phyloP scores from a whole-genome alignment of 1,284 basidiomycete species.

The Coniferiporia weirii region DNA sequence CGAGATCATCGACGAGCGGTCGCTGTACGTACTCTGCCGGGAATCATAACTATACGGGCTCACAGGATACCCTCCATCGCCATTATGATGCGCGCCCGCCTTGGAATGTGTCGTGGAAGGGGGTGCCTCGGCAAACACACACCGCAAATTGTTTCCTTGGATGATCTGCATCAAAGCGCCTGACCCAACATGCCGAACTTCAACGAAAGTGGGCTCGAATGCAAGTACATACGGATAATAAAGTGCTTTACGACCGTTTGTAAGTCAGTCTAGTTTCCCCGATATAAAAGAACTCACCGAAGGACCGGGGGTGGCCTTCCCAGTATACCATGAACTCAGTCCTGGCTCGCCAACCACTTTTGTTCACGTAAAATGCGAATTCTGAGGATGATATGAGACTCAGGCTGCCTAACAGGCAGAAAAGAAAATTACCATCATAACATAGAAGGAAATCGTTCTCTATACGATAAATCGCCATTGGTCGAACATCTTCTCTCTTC shows the following conservation, averaged over 20 bases:
- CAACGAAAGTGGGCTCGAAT: constrained; percentile 95
- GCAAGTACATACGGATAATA: constrained; percentile 97
- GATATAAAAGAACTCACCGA: constrained; percentile 56
- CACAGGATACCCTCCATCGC: constrained; percentile 30
- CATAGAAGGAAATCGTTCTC: constrained; percentile 97
- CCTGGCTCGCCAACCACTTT: constrained; percentile 88
- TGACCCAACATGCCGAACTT: constrained; percentile 94
- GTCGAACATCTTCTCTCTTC: constrained; percentile 83
- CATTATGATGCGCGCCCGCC: constrained; percentile 24
- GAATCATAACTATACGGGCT: constrained; percentile 23
- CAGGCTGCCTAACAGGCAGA: constrained; percentile 17
- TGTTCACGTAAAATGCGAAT: constrained; percentile 98
- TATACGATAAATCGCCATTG: constrained; percentile 96
- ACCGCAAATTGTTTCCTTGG: constrained; percentile 83
- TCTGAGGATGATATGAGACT: constrained; percentile 44
- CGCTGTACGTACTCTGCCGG: constrained; percentile 15
- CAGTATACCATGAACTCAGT: constrained; percentile 94
- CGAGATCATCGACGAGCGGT: constrained; percentile 16
- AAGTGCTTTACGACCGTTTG: constrained; percentile 54
- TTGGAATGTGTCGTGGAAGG: constrained; percentile 65
- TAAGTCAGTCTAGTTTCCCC: constrained; percentile 8
- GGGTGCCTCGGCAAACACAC: constrained; percentile 92
- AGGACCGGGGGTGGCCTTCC: constrained; percentile 92
- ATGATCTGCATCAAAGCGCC: constrained; percentile 94
- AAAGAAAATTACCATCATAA: constrained; percentile 77